Evolutionary conservation across 768 basidiomycete genomes (phyloP).

Genomic region (Auricularia heimuer): DNA sequence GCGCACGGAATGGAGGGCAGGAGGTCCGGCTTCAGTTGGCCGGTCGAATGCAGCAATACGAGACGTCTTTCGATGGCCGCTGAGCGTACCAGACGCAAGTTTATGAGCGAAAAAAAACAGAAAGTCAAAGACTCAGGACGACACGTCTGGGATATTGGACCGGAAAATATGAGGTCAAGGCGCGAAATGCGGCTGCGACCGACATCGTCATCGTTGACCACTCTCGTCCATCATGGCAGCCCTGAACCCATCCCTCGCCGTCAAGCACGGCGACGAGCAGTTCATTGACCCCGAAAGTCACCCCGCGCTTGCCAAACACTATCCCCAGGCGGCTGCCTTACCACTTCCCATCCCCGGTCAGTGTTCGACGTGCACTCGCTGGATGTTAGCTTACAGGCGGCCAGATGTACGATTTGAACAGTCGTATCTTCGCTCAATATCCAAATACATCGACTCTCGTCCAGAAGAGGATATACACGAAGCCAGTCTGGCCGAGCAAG

Average conservation of each 20-base stretch:
- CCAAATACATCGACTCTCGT: not conserved
- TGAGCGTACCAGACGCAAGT: too few species aligned
- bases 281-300: not conserved
- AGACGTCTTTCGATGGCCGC: too few species aligned
- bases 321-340: not conserved
- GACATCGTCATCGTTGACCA: not conserved
- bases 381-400: not conserved
- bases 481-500: not conserved
- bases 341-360: not conserved
- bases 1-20: too few species aligned
- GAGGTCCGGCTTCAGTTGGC: too few species aligned
- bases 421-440: not conserved
- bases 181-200: not conserved
- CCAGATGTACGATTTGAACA: constrained; percentile 1
- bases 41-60: too few species aligned
- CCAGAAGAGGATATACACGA: not conserved
- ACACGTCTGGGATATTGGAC: too few species aligned
- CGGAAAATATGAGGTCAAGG: not conserved
- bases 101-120: too few species aligned
- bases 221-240: not conserved
- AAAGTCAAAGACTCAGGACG: too few species aligned
- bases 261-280: not conserved
- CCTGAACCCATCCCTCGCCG: not conserved
- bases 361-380: not conserved
- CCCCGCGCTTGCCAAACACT: not conserved